Base-by-base conservation (phyloP, 177 flowering plant genomes). In the Telopea speciosissima region DNA sequence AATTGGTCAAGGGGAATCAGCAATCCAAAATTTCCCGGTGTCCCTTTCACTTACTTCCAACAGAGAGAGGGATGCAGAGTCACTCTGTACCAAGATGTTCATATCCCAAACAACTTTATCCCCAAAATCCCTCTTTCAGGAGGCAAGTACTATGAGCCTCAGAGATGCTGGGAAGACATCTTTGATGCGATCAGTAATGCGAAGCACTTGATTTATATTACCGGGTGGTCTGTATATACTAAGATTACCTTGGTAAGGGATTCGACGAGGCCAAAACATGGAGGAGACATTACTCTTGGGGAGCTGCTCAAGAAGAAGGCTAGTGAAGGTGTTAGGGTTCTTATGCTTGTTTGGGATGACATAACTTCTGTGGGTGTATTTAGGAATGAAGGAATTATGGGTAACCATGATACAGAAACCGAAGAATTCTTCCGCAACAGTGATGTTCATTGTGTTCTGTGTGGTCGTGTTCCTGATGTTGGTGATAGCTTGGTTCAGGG, bases 151-250 rank as follows among this genome's bases (percentile, higher is more conserved):
- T 89, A 85, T 62, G 84, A 84, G 79, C 88, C 89, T n/a, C 81
- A 49, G 1, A 49, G 54, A 49, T 49, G 54, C 54, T 49, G 54
- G 54, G 54, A 49, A 16, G 54, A 49, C 74, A 56, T 89, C 28
- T 89, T 89, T 74, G 93, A 89, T 80, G 91, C 91, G 10, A 89
- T 89, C 60, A 80, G 75, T 10, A 86, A 89, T 79, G 93, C 93
- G 24, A 87, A 83, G 63, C 93, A 89, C 80, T 56, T 49, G 54
- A 49, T 49, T 49, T 49, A 49, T 16, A 13, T 49, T 10, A 49
- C 54, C 13, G 54, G 54, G 4, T 88, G 92, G 90, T 88, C 90
- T 19, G 88, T 88, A 8, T 85, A 85, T 62, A 85, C 90, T 25
- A 85, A 87, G 65, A 84, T 89, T 66, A 22, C 82, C 24, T 72